These are phyloP conservation scores for Triticum dicoccoides DNA, from an alignment of 176 grass and related monocot genomes.

Conservation along the genomic window DNA sequence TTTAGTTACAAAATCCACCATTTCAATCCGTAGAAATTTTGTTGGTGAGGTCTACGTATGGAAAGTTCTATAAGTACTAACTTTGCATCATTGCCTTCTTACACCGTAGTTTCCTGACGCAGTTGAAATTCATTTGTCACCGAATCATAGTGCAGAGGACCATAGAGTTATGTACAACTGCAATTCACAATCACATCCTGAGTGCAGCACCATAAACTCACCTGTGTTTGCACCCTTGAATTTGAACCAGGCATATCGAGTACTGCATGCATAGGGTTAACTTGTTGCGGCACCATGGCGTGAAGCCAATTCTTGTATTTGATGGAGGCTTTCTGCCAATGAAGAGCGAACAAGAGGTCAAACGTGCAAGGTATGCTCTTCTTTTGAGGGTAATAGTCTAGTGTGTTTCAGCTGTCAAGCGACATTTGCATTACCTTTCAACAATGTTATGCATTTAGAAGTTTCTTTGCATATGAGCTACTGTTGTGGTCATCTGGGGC, in stretches of 20 bases:
- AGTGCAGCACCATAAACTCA: slow-evolving; percentile 5
- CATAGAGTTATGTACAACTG: neutral
- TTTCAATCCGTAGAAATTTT: neutral
- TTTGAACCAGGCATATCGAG: slow-evolving; percentile 63
- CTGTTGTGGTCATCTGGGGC: neutral
- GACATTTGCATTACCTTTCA: neutral
- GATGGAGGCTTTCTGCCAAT: slow-evolving; percentile 92
- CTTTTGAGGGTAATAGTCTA: slow-evolving; percentile 26
- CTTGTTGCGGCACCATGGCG: slow-evolving; percentile 67
- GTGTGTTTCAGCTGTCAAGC: slow-evolving; percentile 20
- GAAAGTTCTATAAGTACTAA: neutral
- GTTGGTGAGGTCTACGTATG: neutral
- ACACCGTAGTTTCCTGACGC: neutral
- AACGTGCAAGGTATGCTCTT: slow-evolving; percentile 72
- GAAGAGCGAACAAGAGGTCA: slow-evolving; percentile 79
- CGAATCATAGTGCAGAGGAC: neutral
- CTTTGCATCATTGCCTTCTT: neutral
- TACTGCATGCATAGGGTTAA: slow-evolving; percentile 99
- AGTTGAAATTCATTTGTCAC: neutral
- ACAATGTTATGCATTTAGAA: neutral
- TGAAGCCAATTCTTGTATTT: slow-evolving; percentile 94
- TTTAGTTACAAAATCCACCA: neutral
- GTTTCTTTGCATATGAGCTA: neutral
- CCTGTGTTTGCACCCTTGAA: neutral
- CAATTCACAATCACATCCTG: neutral